Evolutionary conservation across 2,329 filamentous ascomycete species (phyloP).

Genomic region (Verruconis gallopava): DNA sequence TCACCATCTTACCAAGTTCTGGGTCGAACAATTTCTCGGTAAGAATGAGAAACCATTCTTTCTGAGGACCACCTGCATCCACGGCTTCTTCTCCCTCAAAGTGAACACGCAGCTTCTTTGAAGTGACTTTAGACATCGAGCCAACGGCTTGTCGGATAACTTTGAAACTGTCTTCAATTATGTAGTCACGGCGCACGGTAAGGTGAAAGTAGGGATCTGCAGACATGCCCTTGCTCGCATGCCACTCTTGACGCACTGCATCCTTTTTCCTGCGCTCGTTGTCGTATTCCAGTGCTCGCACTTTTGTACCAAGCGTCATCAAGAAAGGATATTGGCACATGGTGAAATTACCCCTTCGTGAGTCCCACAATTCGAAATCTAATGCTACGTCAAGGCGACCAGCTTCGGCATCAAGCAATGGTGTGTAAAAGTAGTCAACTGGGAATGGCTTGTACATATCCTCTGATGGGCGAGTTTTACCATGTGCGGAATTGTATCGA

Average conservation of each 20-base stretch:
- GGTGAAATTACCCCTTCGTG: constrained; percentile 58
- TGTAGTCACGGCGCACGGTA: constrained; percentile 66
- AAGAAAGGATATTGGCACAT: constrained; percentile 92
- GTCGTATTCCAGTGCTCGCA: constrained; percentile 79
- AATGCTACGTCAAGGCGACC: constrained; percentile 55
- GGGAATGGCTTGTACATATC: constrained; percentile 55
- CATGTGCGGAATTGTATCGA: constrained; percentile 27
- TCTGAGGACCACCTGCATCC: constrained; percentile 76
- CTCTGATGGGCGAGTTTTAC: constrained; percentile 22
- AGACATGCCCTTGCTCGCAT: constrained; percentile 71
- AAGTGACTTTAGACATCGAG: constrained; percentile 69
- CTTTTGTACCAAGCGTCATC: constrained; percentile 84
- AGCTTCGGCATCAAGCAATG: constrained; percentile 58
- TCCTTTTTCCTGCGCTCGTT: constrained; percentile 79
- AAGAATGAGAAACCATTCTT: constrained; percentile 88
- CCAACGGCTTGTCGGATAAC: constrained; percentile 77
- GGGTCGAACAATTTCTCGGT: constrained; percentile 85
- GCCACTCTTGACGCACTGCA: constrained; percentile 57
- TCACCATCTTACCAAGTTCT: constrained; percentile 54
- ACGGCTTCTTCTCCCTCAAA: constrained; percentile 85
- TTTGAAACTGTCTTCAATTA: constrained; percentile 78
- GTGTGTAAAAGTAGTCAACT: constrained; percentile 78
- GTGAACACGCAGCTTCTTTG: constrained; percentile 75
- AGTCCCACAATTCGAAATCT: constrained; percentile 84
- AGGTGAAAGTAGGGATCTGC: constrained; percentile 73